phyloP scores from a whole-genome alignment of 257 asterid genomes.

The Penstemon barbatus region DNA sequence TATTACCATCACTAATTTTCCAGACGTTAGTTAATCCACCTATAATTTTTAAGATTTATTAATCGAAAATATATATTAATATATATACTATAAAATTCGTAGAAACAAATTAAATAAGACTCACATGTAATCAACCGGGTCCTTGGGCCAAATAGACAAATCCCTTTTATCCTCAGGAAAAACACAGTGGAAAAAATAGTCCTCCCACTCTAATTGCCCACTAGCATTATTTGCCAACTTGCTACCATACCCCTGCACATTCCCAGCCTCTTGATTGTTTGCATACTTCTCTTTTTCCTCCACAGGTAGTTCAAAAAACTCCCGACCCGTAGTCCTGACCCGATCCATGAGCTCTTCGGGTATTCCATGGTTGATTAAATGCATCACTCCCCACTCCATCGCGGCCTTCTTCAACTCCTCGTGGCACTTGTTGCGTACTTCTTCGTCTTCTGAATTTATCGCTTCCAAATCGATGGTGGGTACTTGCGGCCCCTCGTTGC shows the following conservation, averaged over 20 bases:
- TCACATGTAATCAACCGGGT: slow-evolving; percentile 77
- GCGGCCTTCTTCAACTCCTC: slow-evolving; percentile 69
- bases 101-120: slow-evolving; percentile 15
- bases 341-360: slow-evolving; percentile 44
- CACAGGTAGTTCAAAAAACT: slow-evolving; percentile 58
- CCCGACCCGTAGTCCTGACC: slow-evolving; percentile 59
- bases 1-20: too few relatives aligned
- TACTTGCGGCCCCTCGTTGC: slow-evolving; percentile 54
- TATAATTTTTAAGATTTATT: not conserved
- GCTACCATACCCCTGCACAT: slow-evolving; percentile 89
- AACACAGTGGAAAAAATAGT: slow-evolving; percentile 72
- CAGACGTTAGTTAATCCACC: too few relatives aligned
- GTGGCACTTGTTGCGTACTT: slow-evolving; percentile 41
- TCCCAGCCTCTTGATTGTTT: slow-evolving; percentile 69
- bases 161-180: slow-evolving; percentile 62
- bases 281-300: slow-evolving; percentile 96
- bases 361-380: slow-evolving; percentile 77
- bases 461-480: slow-evolving; percentile 55
- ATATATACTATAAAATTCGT: not conserved
- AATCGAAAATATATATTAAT: not conserved
- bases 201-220: slow-evolving; percentile 90
- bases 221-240: slow-evolving; percentile 74
- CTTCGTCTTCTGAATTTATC: slow-evolving; percentile 46
- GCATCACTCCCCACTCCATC: slow-evolving; percentile 93
- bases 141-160: slow-evolving; percentile 72